Evolutionary conservation across 1,284 basidiomycete genomes (phyloP).

Genomic region (Schizopora paradoxa): DNA sequence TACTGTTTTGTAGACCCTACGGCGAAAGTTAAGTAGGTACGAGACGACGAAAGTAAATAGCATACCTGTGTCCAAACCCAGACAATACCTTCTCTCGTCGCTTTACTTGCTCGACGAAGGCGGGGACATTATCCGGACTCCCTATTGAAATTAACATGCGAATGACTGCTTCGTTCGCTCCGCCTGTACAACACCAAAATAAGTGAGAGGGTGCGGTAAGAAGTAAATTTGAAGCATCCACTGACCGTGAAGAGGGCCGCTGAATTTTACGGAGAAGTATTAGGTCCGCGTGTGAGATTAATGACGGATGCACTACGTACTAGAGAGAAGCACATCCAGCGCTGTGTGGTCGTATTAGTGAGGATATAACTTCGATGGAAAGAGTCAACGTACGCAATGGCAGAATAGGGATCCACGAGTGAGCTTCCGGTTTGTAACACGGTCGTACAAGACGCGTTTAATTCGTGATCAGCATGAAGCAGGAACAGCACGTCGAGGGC

Average conservation of each 20-base stretch:
- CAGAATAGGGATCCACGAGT: constrained; percentile 82
- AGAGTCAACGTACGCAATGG: constrained; percentile 54
- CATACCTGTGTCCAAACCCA: constrained; percentile 79
- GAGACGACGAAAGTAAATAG: constrained; percentile 4
- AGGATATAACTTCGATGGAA: constrained; percentile 7
- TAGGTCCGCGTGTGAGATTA: not conserved
- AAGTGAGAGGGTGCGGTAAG: not conserved
- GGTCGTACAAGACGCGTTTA: constrained; percentile 81
- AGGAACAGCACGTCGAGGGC: constrained; percentile 84
- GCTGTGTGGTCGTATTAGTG: constrained; percentile 29
- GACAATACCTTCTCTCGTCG: constrained; percentile 79
- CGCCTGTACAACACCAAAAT: constrained; percentile 39
- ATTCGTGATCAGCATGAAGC: constrained; percentile 83
- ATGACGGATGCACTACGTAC: constrained; percentile 53
- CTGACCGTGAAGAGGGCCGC: constrained; percentile 74
- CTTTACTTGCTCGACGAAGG: constrained; percentile 81
- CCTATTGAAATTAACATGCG: constrained; percentile 86
- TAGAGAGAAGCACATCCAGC: constrained; percentile 82
- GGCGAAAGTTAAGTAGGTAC: constrained; percentile 3
- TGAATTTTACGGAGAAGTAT: constrained; percentile 27
- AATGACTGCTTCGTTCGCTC: constrained; percentile 86
- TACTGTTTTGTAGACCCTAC: constrained; percentile 75
- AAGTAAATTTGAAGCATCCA: constrained; percentile 12
- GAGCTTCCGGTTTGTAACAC: constrained; percentile 84
- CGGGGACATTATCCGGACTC: constrained; percentile 78